Percentiles rank a stretch among this genome's conserved stretches.
phyloP scores from a whole-genome alignment of 257 asterid species.

The Salvia miltiorrhiza region DNA sequence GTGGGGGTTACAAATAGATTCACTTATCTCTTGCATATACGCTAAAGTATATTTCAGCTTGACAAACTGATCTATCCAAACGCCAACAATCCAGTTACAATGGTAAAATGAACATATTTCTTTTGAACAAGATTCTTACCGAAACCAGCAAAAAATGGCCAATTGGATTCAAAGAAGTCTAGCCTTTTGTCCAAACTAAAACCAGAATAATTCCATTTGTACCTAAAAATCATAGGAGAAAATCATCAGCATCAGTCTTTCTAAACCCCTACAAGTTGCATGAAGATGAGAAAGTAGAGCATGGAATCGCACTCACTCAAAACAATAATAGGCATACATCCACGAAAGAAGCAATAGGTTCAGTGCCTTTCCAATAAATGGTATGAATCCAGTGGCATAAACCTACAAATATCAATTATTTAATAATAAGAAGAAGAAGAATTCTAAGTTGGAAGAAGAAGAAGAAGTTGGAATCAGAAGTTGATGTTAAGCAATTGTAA shows the following conservation, averaged over 20 bases:
- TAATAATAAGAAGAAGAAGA: no score
- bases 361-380: conserved; percentile 63
- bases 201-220: conserved; percentile 94
- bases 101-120: background rate
- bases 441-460: conserved; percentile 58
- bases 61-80: background rate
- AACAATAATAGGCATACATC: conserved; percentile 99
- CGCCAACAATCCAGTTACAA: conserved; percentile 1
- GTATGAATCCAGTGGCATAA: conserved; percentile 69
- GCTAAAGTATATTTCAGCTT: background rate
- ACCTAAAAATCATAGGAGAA: conserved; percentile 44
- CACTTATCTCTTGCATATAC: background rate
- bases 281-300: conserved; percentile 6
- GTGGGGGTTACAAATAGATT: background rate
- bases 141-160: conserved; percentile 98
- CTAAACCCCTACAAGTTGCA: background rate
- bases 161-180: conserved; percentile 94
- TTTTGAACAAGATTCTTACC: conserved; percentile 41
- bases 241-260: conserved; percentile 12
- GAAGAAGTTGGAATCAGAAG: conserved; percentile 36
- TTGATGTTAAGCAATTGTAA: conserved; percentile 7
- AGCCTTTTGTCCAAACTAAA: conserved; percentile 91
- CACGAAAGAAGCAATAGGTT: conserved; percentile 85
- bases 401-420: conserved; percentile 44
- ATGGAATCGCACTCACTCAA: conserved; percentile 69